Evolutionary conservation across 768 basidiomycete species (phyloP), one percentile per base, ranked within the genome.

Genomic region (Tricholoma furcatifolium): DNA sequence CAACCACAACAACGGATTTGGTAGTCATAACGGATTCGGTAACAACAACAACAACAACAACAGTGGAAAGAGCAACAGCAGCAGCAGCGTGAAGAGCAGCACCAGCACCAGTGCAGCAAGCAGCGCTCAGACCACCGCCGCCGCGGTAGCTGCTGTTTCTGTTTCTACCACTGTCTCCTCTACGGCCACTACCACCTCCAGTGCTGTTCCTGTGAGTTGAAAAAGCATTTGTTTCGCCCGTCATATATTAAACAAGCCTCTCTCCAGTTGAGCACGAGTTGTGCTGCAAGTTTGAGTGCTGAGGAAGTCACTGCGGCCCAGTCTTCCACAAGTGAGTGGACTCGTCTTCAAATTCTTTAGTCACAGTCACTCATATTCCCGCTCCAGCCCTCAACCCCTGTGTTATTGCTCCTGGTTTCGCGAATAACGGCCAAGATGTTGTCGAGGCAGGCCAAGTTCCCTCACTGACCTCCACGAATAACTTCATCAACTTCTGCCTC

Each of bases 401-500:
- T 41, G 67, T 69, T 12, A 62, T 69, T 47, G 64, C 65, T 17
- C 39, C 43, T 21, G 66, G 64, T 35, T 69, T 69, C 43, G 61
- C 60, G 15, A 62, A 65, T 38, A 45, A 67, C 43, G 67, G 67
- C 15, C 66, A 67, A 51, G 53, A 63, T 34, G 54, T 59, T 21
- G 66, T 64, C 15, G 47, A 61, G 15, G 61, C 67, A 51, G 75
- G 76, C 44, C 74, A 76, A 60, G 74, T 73, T 41, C 62, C 71
- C 7, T 78, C 74, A 11, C 62, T 74, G 38, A 77, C 76, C 7
- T 74, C 73, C 23, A 68, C 67, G 24, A 78, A 81, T 66, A 81
- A 81, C 67, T 82, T 75, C 61, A 76, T 79, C 66, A 74, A 76
- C 67, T 73, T 71, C 58, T 78, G 74, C 61, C 58, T 68, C 35